Conservation (phyloP, 2,329 filamentous ascomycete species). For the Pseudocercospora fijiensis region DNA sequence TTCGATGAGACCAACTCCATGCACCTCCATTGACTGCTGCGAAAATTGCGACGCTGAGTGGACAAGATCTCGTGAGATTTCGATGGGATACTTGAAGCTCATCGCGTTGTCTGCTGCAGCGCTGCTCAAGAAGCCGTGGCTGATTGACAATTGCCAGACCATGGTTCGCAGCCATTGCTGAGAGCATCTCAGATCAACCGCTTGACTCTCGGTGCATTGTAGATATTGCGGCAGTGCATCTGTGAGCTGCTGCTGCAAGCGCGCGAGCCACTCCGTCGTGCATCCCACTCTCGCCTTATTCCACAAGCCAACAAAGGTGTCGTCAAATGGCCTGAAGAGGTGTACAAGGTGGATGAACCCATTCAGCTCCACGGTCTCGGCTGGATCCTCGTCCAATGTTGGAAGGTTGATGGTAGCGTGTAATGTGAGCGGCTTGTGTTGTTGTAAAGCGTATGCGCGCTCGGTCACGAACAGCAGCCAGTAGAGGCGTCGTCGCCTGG, state of each 20-base stretch:
- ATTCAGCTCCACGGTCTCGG: slow-evolving; percentile 55
- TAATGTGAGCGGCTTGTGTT: slow-evolving; percentile 62
- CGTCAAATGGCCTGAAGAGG: slow-evolving; percentile 62
- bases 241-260: slow-evolving; percentile 52
- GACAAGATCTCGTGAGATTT: slow-evolving; percentile 60
- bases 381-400: slow-evolving; percentile 50
- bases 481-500: slow-evolving; percentile 58
- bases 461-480: slow-evolving; percentile 45
- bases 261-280: slow-evolving; percentile 48
- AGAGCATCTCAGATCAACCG: slow-evolving; percentile 66
- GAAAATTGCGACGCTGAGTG: slow-evolving; percentile 69
- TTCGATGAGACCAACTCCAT: slow-evolving; percentile 75
- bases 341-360: slow-evolving; percentile 62
- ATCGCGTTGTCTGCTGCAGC: slow-evolving; percentile 59
- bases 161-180: slow-evolving; percentile 70
- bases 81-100: slow-evolving; percentile 61
- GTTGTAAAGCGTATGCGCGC: slow-evolving; percentile 62
- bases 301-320: slow-evolving; percentile 63
- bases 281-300: slow-evolving; percentile 56
- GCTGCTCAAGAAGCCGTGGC: slow-evolving; percentile 63
- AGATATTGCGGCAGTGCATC: slow-evolving; percentile 57
- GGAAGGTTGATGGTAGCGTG: slow-evolving; percentile 59
- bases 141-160: slow-evolving; percentile 70
- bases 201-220: slow-evolving; percentile 63
- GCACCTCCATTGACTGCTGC: slow-evolving; percentile 69